These are phyloP conservation scores for Huntiella moniliformis DNA, from an alignment of 2,329 filamentous ascomycete species.

Conservation along the genomic window DNA sequence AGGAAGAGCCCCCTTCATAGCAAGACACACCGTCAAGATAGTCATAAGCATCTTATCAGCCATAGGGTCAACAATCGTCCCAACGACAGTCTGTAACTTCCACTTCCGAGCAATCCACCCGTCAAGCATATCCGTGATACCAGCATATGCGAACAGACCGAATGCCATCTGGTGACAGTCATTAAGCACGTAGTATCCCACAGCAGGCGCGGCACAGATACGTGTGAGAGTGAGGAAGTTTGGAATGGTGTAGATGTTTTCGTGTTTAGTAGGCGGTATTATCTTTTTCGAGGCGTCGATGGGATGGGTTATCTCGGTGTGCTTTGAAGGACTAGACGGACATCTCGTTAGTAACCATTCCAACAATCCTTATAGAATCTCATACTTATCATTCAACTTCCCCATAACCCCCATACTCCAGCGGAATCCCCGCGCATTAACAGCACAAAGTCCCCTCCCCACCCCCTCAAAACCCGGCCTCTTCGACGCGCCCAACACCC, in stretches of 20 bases:
- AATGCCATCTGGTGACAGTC: constrained; percentile 64
- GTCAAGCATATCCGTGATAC: constrained; percentile 78
- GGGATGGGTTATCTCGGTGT: neutral
- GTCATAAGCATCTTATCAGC: constrained; percentile 96
- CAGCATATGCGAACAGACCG: constrained; percentile 78
- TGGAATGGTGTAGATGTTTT: constrained; percentile 94
- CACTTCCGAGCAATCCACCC: constrained; percentile 82
- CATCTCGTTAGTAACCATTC: neutral
- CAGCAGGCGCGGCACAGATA: constrained; percentile 60
- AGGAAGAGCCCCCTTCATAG: constrained; percentile 64
- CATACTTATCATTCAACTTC: too few species aligned
- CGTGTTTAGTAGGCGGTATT: constrained; percentile 28
- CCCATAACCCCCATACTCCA: too few species aligned
- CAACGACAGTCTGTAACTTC: constrained; percentile 82
- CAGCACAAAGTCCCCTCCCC: too few species aligned
- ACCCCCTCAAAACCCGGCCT: neutral
- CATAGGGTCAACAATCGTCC: constrained; percentile 89
- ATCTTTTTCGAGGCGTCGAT: too few species aligned
- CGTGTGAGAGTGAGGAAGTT: constrained; percentile 83
- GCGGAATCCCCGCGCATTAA: too few species aligned
- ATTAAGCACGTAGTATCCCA: constrained; percentile 77
- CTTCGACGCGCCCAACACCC: neutral
- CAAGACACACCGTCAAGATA: constrained; percentile 67
- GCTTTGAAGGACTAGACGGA: neutral
- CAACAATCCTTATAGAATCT: too few species aligned